These are phyloP conservation scores for Moringa oleifera DNA, from an alignment of 345 rosid genomes.

Conservation along the genomic window DNA sequence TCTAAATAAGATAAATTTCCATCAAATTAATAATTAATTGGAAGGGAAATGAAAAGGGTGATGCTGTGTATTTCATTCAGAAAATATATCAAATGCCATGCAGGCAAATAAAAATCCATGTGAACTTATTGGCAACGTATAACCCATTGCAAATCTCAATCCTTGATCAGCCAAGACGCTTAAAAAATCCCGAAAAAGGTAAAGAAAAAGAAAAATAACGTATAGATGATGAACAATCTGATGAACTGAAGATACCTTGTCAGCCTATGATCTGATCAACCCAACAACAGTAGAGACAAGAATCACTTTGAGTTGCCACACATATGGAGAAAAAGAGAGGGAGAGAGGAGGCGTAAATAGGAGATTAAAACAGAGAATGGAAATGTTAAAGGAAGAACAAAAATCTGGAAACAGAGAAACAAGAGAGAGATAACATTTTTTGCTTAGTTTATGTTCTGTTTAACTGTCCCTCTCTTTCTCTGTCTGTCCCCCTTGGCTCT, in stretches of 20 bases:
- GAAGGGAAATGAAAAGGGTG: background rate
- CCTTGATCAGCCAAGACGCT: too few relatives aligned
- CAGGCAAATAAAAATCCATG: background rate
- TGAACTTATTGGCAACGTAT: too few relatives aligned
- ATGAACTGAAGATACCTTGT: background rate
- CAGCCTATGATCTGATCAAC: slow-evolving; percentile 11
- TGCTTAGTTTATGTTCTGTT: slow-evolving; percentile 5
- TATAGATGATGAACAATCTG: background rate
- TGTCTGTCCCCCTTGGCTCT: slow-evolving; percentile 17
- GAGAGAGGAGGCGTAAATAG: background rate
- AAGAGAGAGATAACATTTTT: background rate
- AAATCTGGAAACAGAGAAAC: background rate
- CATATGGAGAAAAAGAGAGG: background rate
- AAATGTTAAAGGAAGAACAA: slow-evolving; percentile 4
- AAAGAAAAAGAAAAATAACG: background rate
- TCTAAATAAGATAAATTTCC: background rate
- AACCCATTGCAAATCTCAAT: too few relatives aligned
- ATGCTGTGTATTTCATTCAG: background rate
- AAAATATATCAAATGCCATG: too few relatives aligned
- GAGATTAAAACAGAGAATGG: background rate
- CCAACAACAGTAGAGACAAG: background rate
- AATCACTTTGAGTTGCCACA: background rate
- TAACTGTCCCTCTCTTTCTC: too few relatives aligned
- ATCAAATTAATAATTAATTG: background rate
- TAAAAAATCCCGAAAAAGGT: background rate